Percentiles rank a stretch among this genome's conserved stretches.
Evolutionary conservation across 2,329 filamentous ascomycete species (phyloP).

Genomic region (Coleophoma crateriformis): DNA sequence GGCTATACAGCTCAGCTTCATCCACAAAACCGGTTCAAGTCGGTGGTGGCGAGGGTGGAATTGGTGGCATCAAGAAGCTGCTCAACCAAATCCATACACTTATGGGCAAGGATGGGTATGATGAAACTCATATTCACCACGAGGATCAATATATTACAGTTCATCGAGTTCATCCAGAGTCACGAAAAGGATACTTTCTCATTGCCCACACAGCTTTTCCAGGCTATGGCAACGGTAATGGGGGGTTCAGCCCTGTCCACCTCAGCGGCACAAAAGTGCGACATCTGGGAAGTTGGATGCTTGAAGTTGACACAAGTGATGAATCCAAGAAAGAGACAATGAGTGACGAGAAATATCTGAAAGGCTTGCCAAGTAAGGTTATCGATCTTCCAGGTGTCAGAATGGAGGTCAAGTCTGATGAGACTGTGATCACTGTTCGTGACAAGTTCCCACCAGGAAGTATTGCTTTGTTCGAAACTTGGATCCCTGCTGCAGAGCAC

Average conservation of each 20-base stretch:
- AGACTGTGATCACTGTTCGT: constrained; percentile 75
- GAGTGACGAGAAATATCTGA: constrained; percentile 65
- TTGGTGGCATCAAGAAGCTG: constrained; percentile 85
- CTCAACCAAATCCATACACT: constrained; percentile 91
- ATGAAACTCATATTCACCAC: constrained; percentile 95
- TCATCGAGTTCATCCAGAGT: constrained; percentile 87
- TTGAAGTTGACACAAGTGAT: constrained; percentile 78
- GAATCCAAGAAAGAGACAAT: constrained; percentile 61
- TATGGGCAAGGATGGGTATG: constrained; percentile 93
- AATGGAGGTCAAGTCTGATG: constrained; percentile 65
- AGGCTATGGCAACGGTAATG: constrained; percentile 80
- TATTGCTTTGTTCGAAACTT: constrained; percentile 93
- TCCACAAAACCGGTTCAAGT: constrained; percentile 60
- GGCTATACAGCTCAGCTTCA: constrained; percentile 74
- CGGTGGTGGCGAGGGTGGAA: constrained; percentile 72
- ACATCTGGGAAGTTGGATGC: constrained; percentile 83
- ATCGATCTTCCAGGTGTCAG: constrained; percentile 67
- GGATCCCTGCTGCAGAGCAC: constrained; percentile 84
- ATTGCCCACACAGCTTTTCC: constrained; percentile 96
- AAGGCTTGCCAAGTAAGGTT: constrained; percentile 79
- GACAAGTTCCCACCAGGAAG: constrained; percentile 88
- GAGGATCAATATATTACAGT: constrained; percentile 95
- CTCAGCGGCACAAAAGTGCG: constrained; percentile 81
- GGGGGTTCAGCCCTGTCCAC: constrained; percentile 71
- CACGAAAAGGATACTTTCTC: constrained; percentile 88